Base-by-base conservation (phyloP, 2,329 filamentous ascomycete species). In the Colletotrichum viniferum region DNA sequence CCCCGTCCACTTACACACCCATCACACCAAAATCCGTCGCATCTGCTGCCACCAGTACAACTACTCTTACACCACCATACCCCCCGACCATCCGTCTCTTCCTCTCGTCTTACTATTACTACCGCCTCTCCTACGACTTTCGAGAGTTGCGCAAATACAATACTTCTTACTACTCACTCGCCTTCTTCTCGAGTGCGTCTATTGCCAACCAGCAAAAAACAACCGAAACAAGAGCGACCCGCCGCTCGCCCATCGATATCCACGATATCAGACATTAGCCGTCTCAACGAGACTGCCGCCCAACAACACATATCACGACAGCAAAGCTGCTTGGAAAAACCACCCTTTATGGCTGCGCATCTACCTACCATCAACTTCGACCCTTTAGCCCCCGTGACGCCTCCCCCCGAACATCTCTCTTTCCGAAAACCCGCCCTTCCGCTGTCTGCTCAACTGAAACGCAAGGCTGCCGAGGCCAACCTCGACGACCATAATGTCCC, bases 341-440 rank as follows among this genome's bases (percentile, higher is more conserved):
- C 71, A 61, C 48, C 34, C 75, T 73, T 63, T 63, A 77, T 77
- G 76, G 74, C 76, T 60, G 68, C 76, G 63, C 65, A 67, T 63
- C 28, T 76, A 52, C 64, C 75, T 24, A 60, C 68, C 13, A 69
- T 82, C 71, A 82, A 82, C 69, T 73, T 82, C 69, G 82, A 81
- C 69, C 73, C 82, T 69, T 81, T 84, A 32, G 80, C 83, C 16
- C 84, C 84, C 52, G 81, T 85, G 61, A 85, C 85, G 8, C 85
- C 84, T 65, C 84, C 85, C 8, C 84, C 84, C 38, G 85, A 86
- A 43, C 81, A 84, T 69, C 81, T 82, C 48, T 79, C 81, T 6
- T 85, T 86, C 69, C 74, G 74, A 52, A 66, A 77, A 52, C 73
- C 77, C 24, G 69, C 75, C 16, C 70, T 74, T 43, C 67, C 70